Evolutionary conservation across 1,284 basidiomycete genomes (phyloP).

Genomic region (Tilletia caries): DNA sequence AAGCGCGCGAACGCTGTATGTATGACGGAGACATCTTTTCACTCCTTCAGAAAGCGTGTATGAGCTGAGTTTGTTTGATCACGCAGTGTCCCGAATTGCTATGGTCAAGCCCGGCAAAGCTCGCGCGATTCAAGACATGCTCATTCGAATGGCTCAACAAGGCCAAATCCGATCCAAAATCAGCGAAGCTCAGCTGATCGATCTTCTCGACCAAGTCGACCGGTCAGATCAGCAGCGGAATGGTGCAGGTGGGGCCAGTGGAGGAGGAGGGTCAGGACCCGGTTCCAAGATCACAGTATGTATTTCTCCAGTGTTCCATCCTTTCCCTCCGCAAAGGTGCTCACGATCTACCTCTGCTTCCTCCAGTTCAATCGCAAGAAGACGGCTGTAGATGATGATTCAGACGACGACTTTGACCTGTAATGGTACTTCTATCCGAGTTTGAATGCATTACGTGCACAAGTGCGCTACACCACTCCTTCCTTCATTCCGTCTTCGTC

Average conservation of each 20-base stretch:
- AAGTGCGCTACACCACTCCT: neutral
- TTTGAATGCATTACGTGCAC: neutral
- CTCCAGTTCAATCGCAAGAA: slow-evolving; percentile 68
- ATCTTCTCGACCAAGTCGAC: slow-evolving; percentile 81
- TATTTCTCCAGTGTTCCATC: slow-evolving; percentile 70
- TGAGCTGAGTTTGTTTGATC: too few relatives aligned
- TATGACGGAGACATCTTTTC: too few relatives aligned
- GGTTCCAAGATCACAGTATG: slow-evolving; percentile 59
- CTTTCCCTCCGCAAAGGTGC: slow-evolving; percentile 26
- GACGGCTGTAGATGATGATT: slow-evolving; percentile 63
- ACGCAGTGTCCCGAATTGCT: slow-evolving; percentile 78
- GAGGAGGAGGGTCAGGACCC: slow-evolving; percentile 64
- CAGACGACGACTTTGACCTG: slow-evolving; percentile 64
- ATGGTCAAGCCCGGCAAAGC: slow-evolving; percentile 87
- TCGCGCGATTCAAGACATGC: slow-evolving; percentile 76
- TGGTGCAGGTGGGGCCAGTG: slow-evolving; percentile 53
- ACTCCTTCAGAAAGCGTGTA: too few relatives aligned
- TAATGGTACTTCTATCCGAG: slow-evolving; percentile 30
- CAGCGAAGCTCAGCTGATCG: slow-evolving; percentile 82
- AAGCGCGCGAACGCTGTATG: slow-evolving; percentile 86
- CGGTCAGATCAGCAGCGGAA: slow-evolving; percentile 25
- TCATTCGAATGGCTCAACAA: slow-evolving; percentile 83
- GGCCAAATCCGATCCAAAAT: slow-evolving; percentile 86
- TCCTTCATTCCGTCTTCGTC: slow-evolving; percentile 11
- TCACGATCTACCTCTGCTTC: slow-evolving; percentile 6